Evolutionary conservation across 2,329 filamentous ascomycete species (phyloP), one percentile per base, ranked within the genome.

Genomic region (Teratosphaeria gauchensis): DNA sequence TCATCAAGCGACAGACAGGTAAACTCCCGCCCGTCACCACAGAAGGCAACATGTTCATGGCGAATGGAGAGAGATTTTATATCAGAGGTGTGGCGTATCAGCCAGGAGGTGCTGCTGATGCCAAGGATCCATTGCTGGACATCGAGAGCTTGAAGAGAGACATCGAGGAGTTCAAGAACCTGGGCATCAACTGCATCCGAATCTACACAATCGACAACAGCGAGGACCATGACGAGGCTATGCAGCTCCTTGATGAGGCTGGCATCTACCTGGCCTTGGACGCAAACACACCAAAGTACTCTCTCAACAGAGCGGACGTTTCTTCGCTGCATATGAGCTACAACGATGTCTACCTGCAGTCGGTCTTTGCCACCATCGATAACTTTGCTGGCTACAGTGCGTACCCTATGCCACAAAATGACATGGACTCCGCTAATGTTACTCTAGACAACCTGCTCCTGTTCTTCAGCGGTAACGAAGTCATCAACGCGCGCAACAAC

Each of bases 121-220:
- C 83, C 42, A 75, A 77, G 56, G 91, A 96, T 70, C 90, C 91
- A 62, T 84, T 96, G 56, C 84, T 88, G 62, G 86, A 95, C 67
- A 70, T 78, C 31, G 75, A 75, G 1, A 76, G 81, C 68, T 95
- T 92, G 82, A 80, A 82, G 71, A 87, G 90, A 64, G 90, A 95
- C 70, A 87, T 95, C 66, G 75, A 78, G 59, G 80, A 88, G 70
- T 95, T 96, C 84, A 83, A 88, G 78, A 82, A 90, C 64, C 81
- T 96, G 54, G 90, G 90, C 56, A 58, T 58, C 38, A 96, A 96
- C 80, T 90, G 90, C 19, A 82, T 96, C 72, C 90, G 91, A 74
- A 88, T 95, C 63, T 96, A 96, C 81, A 90, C 88, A n/a, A 85
- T 94, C 66, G 92, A 96, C 79, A 96, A 95, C 82, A 85, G 85